These are phyloP conservation scores for Cladosporium austrohemisphaericum DNA, from an alignment of 2,329 filamentous ascomycete species.

Conservation along the genomic window DNA sequence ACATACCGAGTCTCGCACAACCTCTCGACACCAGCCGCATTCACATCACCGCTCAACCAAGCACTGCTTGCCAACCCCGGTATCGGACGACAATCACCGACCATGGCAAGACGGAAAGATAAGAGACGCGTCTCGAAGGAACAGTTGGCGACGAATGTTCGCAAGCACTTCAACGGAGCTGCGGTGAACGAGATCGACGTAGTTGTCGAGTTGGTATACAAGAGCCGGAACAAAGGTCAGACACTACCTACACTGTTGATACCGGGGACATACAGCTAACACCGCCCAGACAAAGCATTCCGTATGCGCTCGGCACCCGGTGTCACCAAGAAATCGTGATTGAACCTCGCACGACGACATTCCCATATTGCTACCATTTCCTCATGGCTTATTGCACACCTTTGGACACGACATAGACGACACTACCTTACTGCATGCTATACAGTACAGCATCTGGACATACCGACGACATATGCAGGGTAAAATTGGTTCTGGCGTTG, in stretches of 20 bases:
- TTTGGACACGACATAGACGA: constrained; percentile 9
- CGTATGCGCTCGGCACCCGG: constrained; percentile 41
- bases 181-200: constrained; percentile 79
- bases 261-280: constrained; percentile 4
- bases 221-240: constrained; percentile 58
- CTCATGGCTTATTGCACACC: not conserved
- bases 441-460: constrained; percentile 12
- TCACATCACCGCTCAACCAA: constrained; percentile 51
- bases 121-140: constrained; percentile 67
- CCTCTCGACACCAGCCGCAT: constrained; percentile 67
- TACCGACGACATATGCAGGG: not conserved
- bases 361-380: constrained; percentile 5
- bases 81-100: constrained; percentile 69
- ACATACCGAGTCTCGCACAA: constrained; percentile 71
- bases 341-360: not conserved
- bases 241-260: not conserved
- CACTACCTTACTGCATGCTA: not conserved
- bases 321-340: constrained; percentile 20
- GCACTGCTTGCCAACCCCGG: constrained; percentile 47
- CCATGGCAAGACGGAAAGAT: constrained; percentile 65
- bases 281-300: constrained; percentile 43
- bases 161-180: constrained; percentile 79
- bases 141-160: constrained; percentile 65
- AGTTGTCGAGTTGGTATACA: constrained; percentile 75
- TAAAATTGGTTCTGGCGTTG: constrained; percentile 5